Conservation (phyloP, 116 monocot species). For the Cymodocea nodosa region DNA sequence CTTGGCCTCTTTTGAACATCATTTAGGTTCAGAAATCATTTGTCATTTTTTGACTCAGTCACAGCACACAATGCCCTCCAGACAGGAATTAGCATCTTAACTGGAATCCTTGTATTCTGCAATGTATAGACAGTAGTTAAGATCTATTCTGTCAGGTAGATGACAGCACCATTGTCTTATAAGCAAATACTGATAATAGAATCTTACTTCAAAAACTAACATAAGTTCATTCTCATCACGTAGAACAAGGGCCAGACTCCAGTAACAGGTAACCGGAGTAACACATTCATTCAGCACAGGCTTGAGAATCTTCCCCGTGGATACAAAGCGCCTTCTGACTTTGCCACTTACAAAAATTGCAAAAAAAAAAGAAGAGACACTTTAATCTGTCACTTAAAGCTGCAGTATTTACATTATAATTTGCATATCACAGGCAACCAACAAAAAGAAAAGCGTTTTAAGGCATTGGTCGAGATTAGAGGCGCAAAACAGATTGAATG, state of each 20-base stretch:
- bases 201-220: conserved; percentile 56
- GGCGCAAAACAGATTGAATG: too few relatives aligned
- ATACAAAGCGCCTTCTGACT: conserved; percentile 42
- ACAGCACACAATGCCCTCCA: conserved; percentile 67
- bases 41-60: conserved; percentile 3
- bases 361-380: neutral
- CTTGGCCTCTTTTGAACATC: neutral
- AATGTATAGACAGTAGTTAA: conserved; percentile 3
- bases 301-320: conserved; percentile 49
- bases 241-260: conserved; percentile 65
- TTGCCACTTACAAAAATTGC: conserved; percentile 34
- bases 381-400: neutral
- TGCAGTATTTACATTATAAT: too few relatives aligned
- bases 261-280: conserved; percentile 82
- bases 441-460: too few relatives aligned
- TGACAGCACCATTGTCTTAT: too few relatives aligned
- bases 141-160: neutral
- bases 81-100: conserved; percentile 60
- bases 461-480: too few relatives aligned
- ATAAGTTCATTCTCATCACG: conserved; percentile 46
- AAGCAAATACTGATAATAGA: neutral
- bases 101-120: conserved; percentile 50
- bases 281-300: conserved; percentile 71
- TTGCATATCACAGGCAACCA: too few relatives aligned
- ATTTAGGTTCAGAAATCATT: neutral